These are phyloP conservation scores for Macrolepiota dolichaula DNA, from an alignment of 768 basidiomycete species.

Conservation along the genomic window DNA sequence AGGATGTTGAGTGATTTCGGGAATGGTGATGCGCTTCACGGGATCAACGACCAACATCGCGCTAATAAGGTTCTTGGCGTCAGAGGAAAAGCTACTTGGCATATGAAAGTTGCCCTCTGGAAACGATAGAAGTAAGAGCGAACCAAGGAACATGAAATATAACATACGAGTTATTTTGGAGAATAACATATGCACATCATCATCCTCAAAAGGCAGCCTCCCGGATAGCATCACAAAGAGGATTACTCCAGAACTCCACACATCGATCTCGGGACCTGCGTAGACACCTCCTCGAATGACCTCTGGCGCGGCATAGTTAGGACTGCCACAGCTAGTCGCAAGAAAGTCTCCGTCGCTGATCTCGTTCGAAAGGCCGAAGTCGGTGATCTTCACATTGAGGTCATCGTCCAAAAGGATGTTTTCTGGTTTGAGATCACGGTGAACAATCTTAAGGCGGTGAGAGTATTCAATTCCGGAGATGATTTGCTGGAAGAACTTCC, in stretches of 20 bases:
- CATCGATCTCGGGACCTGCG: slow-evolving; percentile 97
- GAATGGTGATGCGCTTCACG: slow-evolving; percentile 89
- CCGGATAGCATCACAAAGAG: slow-evolving; percentile 98
- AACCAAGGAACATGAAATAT: neutral
- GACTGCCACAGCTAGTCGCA: slow-evolving; percentile 96
- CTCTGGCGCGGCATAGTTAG: slow-evolving; percentile 98
- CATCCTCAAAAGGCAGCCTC: slow-evolving; percentile 94
- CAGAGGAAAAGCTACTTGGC: slow-evolving; percentile 74
- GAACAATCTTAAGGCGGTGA: slow-evolving; percentile 94
- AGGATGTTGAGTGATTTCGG: slow-evolving; percentile 86
- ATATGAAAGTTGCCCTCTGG: slow-evolving; percentile 85
- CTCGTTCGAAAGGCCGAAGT: slow-evolving; percentile 95
- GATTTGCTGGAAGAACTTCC: slow-evolving; percentile 97
- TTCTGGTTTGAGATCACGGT: slow-evolving; percentile 97
- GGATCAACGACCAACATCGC: slow-evolving; percentile 94
- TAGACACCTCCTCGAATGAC: slow-evolving; percentile 95
- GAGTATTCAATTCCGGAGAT: slow-evolving; percentile 97
- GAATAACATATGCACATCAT: slow-evolving; percentile 89
- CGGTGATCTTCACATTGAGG: slow-evolving; percentile 95
- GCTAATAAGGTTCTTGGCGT: slow-evolving; percentile 76
- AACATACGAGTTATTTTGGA: slow-evolving; percentile 86
- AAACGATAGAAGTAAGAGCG: neutral
- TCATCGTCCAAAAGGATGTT: slow-evolving; percentile 86
- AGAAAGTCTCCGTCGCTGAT: slow-evolving; percentile 96
- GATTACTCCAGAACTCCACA: slow-evolving; percentile 99